These are phyloP conservation scores for Aspergillus thermomutatus DNA, from an alignment of 2,329 filamentous ascomycete genomes.

Conservation along the genomic window DNA sequence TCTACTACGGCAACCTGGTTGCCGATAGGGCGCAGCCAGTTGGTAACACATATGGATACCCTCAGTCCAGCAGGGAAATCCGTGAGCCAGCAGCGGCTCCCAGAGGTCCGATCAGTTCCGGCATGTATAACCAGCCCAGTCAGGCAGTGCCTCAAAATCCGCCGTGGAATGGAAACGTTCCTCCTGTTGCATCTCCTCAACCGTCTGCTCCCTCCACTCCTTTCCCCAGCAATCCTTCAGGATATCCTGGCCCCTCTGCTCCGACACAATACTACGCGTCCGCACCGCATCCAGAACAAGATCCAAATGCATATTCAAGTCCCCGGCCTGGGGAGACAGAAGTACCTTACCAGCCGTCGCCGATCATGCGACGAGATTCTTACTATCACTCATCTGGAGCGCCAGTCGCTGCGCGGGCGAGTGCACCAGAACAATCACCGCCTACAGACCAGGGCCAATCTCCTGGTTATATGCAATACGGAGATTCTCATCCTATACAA, in stretches of 20 bases:
- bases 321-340: slow-evolving; percentile 16
- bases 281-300: slow-evolving; percentile 13
- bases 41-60: slow-evolving; percentile 50
- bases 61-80: slow-evolving; percentile 27
- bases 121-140: slow-evolving; percentile 16
- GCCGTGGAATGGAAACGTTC: slow-evolving; percentile 20
- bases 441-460: slow-evolving; percentile 14
- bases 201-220: slow-evolving; percentile 11
- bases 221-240: slow-evolving; percentile 14
- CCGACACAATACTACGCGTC: slow-evolving; percentile 19
- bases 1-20: slow-evolving; percentile 68
- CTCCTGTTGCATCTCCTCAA: slow-evolving; percentile 20
- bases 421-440: slow-evolving; percentile 14
- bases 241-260: slow-evolving; percentile 11
- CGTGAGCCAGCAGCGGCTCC: slow-evolving; percentile 9
- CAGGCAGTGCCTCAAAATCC: slow-evolving; percentile 14
- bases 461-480: slow-evolving; percentile 15
- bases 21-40: slow-evolving; percentile 47
- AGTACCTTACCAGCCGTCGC: slow-evolving; percentile 18
- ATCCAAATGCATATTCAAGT: slow-evolving; percentile 15
- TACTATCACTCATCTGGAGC: slow-evolving; percentile 21
- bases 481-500: slow-evolving; percentile 13
- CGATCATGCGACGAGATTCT: slow-evolving; percentile 19
- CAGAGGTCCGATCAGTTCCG: slow-evolving; percentile 17
- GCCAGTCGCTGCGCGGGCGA: slow-evolving; percentile 4